Evolutionary conservation across 2,329 filamentous ascomycete genomes (phyloP).

Genomic region (Aspergillus candidus): DNA sequence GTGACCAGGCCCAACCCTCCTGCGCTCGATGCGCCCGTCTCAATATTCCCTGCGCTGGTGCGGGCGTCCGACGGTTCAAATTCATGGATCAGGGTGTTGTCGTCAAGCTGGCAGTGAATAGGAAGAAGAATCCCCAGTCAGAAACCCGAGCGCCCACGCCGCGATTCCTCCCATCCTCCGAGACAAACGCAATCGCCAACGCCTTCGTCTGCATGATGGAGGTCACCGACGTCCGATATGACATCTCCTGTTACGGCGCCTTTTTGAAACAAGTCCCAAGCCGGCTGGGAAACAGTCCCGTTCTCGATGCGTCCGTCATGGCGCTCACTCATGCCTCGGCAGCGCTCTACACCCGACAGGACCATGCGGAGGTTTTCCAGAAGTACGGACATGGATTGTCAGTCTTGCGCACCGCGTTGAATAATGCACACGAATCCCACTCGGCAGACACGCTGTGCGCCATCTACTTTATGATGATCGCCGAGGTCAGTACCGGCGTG

Average conservation of each 20-base stretch:
- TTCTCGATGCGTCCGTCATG: constrained; percentile 19
- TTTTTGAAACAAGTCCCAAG: constrained; percentile 19
- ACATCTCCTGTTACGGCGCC: constrained; percentile 19
- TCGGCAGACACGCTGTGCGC: constrained; percentile 23
- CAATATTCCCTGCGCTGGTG: constrained; percentile 17
- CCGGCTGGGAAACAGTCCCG: constrained; percentile 17
- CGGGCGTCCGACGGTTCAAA: constrained; percentile 20
- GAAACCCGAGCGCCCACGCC: no score
- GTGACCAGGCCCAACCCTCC: constrained; percentile 20
- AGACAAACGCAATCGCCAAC: constrained; percentile 2
- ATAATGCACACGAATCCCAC: constrained; percentile 18
- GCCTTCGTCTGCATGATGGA: constrained; percentile 14
- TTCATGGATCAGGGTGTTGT: constrained; percentile 14
- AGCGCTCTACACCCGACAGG: constrained; percentile 12
- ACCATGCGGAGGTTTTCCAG: constrained; percentile 11
- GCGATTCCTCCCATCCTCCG: constrained; percentile 2
- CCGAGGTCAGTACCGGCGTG: constrained; percentile 16
- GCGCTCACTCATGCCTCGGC: constrained; percentile 16
- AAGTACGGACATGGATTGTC: constrained; percentile 19
- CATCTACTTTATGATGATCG: constrained; percentile 24
- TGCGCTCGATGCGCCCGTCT: constrained; percentile 21
- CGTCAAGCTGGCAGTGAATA: neutral
- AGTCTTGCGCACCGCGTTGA: constrained; percentile 18
- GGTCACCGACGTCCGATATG: constrained; percentile 19
- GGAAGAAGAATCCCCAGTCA: no score